Base-by-base conservation (phyloP, 306 rosid species). In the Datisca glomerata region DNA sequence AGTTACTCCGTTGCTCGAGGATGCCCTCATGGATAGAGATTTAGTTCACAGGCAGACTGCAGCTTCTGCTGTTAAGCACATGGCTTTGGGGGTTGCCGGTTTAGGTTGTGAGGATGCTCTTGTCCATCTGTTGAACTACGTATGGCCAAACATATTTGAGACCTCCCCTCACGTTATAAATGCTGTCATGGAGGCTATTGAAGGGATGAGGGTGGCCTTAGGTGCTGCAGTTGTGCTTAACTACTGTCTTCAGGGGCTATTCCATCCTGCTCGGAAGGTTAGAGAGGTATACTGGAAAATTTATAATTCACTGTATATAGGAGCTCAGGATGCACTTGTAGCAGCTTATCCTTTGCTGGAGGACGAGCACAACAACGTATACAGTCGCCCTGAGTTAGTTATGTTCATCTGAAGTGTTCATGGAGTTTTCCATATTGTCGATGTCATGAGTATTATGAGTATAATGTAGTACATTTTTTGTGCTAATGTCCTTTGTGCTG, bases 61-160 rank as follows among this genome's bases (percentile, higher is more conserved):
- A 28, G 96, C 96, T 20, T 87, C 96, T 49, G 94, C 96, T 1
- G 96, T 87, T 53, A 87, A 87, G 67, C 96, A 87, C 68, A 87
- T 87, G 96, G 96, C 96, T 14, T 45, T 87, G 52, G 96, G 96
- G 28, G 96, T 87, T 64, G 96, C 96, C 13, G 96, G 96, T 36
- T 69, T 87, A 81, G 96, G 96, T 38, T 82, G 94, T 7, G 96
- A 87, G 65, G 96, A 87, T 24, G 94, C 96, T 0, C 57, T 87
- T 8, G 56, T 82, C 43, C 96, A 87, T 53, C 63, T 87, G 67
- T 68, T 87, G 49, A 87, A 87, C 60, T 81, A 71, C 33, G 93
- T 87, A 15, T 82, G 96, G 94, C 96, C 96, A 15, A 87, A 87
- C 67, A 82, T 87, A 27, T 87, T 86, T 31, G 96, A 87, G 67